phyloP scores from a whole-genome alignment of 371 early-diverging fungal genomes.

The Gilbertella persicaria region DNA sequence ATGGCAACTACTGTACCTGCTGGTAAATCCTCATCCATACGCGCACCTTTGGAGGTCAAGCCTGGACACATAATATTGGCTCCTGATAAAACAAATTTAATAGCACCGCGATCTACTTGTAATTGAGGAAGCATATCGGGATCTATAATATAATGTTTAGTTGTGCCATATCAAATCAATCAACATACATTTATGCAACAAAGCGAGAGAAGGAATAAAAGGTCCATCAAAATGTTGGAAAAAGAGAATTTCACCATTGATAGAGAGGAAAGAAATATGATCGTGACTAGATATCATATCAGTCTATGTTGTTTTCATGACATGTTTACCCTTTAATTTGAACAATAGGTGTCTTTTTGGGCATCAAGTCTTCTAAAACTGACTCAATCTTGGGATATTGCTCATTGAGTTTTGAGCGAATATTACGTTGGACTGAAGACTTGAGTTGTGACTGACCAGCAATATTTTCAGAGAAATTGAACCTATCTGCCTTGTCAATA shows the following conservation, averaged over 20 bases:
- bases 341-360: constrained; percentile 87
- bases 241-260: constrained; percentile 85
- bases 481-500: constrained; percentile 44
- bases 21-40: constrained; percentile 77
- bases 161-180: background rate
- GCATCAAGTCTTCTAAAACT: constrained; percentile 88
- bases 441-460: constrained; percentile 88
- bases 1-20: constrained; percentile 85
- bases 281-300: constrained; percentile 67
- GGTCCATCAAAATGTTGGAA: constrained; percentile 96
- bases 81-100: constrained; percentile 95
- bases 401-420: constrained; percentile 84
- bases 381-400: constrained; percentile 87
- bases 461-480: constrained; percentile 76
- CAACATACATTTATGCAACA: constrained; percentile 87
- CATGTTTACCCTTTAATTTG: constrained; percentile 81
- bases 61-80: constrained; percentile 99
- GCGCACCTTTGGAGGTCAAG: constrained; percentile 90
- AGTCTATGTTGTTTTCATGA: background rate
- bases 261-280: constrained; percentile 77
- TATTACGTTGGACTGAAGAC: constrained; percentile 88
- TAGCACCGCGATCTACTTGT: constrained; percentile 97
- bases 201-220: constrained; percentile 80
- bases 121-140: constrained; percentile 90
- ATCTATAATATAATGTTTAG: constrained; percentile 45